Percentiles rank a stretch among this genome's conserved stretches.
Conservation (phyloP, 106 monocot genomes). For the Allium fistulosum region DNA sequence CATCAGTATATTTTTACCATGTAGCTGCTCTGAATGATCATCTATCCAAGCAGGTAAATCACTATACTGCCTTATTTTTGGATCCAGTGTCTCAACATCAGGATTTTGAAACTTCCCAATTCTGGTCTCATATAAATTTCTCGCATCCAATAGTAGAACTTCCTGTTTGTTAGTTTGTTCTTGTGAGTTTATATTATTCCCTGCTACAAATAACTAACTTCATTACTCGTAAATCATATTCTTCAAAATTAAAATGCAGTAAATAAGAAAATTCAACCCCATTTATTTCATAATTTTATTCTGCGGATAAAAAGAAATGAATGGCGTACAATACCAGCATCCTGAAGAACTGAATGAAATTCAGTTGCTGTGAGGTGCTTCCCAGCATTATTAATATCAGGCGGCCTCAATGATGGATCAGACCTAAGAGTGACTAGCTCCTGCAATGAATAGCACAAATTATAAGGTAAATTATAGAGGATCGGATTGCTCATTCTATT, state of each 20-base stretch:
- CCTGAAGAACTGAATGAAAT: constrained; percentile 69
- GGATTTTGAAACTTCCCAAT: constrained; percentile 80
- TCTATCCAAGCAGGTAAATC: constrained; percentile 93
- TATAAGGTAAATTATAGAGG: neutral
- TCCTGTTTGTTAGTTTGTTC: constrained; percentile 17
- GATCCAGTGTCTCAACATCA: constrained; percentile 76
- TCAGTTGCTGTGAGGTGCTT: constrained; percentile 77
- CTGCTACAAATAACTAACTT: constrained; percentile 9
- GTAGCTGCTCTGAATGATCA: constrained; percentile 52
- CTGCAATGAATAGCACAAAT: constrained; percentile 24
- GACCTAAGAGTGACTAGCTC: constrained; percentile 84
- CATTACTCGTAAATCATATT: neutral
- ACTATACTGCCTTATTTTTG: constrained; percentile 91
- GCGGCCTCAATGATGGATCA: constrained; percentile 42
- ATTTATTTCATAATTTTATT: too few species aligned
- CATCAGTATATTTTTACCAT: constrained; percentile 76
- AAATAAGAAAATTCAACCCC: too few species aligned
- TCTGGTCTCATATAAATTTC: constrained; percentile 92
- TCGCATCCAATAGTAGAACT: constrained; percentile 74
- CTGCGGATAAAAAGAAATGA: too few species aligned
- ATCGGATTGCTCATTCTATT: neutral
- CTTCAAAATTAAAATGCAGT: neutral
- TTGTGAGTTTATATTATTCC: constrained; percentile 25
- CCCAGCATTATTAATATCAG: constrained; percentile 72
- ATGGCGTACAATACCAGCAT: constrained; percentile 25